Conservation (phyloP, 2,329 filamentous ascomycete genomes). For the Nemania bipapillata region DNA sequence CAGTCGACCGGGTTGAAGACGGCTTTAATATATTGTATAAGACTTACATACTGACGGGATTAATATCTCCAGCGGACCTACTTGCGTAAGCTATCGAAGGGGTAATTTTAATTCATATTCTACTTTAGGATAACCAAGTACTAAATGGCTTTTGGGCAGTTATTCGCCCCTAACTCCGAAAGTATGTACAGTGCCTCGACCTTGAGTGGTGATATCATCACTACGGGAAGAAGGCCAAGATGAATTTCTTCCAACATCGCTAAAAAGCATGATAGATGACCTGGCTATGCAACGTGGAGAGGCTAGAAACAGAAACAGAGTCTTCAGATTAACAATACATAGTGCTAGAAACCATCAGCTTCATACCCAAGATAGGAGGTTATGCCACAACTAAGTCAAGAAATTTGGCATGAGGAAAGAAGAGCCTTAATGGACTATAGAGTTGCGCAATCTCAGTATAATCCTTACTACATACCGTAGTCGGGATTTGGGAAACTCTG, state of each 20-base stretch:
- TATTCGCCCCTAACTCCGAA: not conserved
- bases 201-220: not conserved
- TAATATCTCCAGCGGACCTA: not conserved
- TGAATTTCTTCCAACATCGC: not conserved
- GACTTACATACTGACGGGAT: not conserved
- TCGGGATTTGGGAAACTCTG: not conserved
- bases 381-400: not conserved
- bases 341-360: not conserved
- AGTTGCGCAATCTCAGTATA: not conserved
- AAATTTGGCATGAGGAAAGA: not conserved
- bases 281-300: too few relatives aligned
- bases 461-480: not conserved
- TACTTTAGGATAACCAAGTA: not conserved
- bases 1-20: not conserved
- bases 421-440: not conserved
- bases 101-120: not conserved
- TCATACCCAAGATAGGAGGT: not conserved
- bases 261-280: too few relatives aligned
- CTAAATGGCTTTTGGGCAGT: not conserved
- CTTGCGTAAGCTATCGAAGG: not conserved
- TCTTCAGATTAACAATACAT: too few relatives aligned
- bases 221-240: not conserved
- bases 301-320: too few relatives aligned
- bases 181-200: not conserved
- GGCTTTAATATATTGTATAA: not conserved